A percentile compares a stretch with the other conserved stretches of the same genome.
Conservation (phyloP, 306 rosid species). For the Canavalia ensiformis region DNA sequence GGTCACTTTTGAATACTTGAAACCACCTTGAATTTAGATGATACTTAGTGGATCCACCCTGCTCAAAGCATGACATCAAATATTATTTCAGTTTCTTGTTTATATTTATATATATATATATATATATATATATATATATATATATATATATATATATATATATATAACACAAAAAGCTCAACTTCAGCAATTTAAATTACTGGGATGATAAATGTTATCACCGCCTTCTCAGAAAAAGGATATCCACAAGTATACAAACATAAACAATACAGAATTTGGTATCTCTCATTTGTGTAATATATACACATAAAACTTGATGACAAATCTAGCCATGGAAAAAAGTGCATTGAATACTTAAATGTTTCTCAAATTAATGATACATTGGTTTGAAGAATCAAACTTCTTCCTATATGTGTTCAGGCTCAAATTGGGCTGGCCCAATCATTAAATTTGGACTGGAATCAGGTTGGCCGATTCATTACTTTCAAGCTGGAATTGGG, state of each 20-base stretch:
- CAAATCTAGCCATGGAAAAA: constrained; percentile 27
- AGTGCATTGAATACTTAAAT: constrained; percentile 14
- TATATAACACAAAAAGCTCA: constrained; percentile 37
- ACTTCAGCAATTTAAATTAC: constrained; percentile 24
- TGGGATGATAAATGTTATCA: constrained; percentile 25
- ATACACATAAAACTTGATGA: neutral
- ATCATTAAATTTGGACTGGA: constrained; percentile 24
- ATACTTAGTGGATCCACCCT: constrained; percentile 96
- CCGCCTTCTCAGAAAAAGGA: constrained; percentile 20
- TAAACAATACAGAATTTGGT: constrained; percentile 36
- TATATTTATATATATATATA: constrained; percentile 34
- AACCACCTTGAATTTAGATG: constrained; percentile 93
- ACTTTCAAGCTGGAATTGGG: constrained; percentile 25
- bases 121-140: constrained; percentile 35
- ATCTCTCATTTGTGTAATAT: constrained; percentile 5
- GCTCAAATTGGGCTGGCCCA: constrained; percentile 1
- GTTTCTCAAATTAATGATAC: constrained; percentile 14
- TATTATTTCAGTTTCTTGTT: constrained; percentile 42
- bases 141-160: constrained; percentile 28
- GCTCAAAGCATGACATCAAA: constrained; percentile 51
- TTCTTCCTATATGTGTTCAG: constrained; percentile 27
- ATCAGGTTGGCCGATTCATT: neutral
- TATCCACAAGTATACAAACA: constrained; percentile 31
- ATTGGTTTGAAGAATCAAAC: constrained; percentile 30
- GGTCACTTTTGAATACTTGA: constrained; percentile 87